A percentile compares a stretch with the other conserved stretches of the same genome.
Evolutionary conservation across 257 asterid species (phyloP).

Genomic region (Ajuga chamaepitys): DNA sequence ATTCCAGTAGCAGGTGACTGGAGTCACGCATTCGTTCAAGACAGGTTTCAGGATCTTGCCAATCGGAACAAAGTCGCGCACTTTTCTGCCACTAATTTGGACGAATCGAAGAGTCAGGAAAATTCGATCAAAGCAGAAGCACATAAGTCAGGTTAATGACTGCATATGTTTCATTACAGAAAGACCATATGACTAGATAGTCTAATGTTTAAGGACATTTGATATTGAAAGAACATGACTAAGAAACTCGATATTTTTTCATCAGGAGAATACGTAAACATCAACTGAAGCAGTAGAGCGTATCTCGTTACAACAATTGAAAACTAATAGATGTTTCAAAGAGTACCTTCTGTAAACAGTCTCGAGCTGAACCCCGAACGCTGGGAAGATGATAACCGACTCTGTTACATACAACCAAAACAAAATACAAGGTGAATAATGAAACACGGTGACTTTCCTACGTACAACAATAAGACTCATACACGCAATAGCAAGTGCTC

Average conservation of each 20-base stretch:
- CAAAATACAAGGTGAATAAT: background rate
- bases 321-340: background rate
- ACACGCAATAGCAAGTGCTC: background rate
- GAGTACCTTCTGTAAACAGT: slow-evolving; percentile 69
- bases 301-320: background rate
- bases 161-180: background rate
- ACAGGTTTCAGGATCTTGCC: slow-evolving; percentile 81
- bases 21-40: slow-evolving; percentile 84
- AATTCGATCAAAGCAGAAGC: background rate
- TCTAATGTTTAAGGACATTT: background rate
- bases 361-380: slow-evolving; percentile 90
- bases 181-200: background rate
- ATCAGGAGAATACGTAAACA: background rate
- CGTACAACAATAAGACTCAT: background rate
- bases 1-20: slow-evolving; percentile 97
- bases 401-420: slow-evolving; percentile 38
- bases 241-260: too few species aligned
- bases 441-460: background rate
- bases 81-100: slow-evolving; percentile 53
- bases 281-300: background rate
- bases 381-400: slow-evolving; percentile 71
- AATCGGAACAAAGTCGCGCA: slow-evolving; percentile 53
- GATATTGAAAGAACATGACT: too few species aligned
- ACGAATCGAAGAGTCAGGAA: background rate
- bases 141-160: background rate